These are phyloP conservation scores for Talaromyces piceae DNA, from an alignment of 2,329 filamentous ascomycete genomes.

Conservation along the genomic window DNA sequence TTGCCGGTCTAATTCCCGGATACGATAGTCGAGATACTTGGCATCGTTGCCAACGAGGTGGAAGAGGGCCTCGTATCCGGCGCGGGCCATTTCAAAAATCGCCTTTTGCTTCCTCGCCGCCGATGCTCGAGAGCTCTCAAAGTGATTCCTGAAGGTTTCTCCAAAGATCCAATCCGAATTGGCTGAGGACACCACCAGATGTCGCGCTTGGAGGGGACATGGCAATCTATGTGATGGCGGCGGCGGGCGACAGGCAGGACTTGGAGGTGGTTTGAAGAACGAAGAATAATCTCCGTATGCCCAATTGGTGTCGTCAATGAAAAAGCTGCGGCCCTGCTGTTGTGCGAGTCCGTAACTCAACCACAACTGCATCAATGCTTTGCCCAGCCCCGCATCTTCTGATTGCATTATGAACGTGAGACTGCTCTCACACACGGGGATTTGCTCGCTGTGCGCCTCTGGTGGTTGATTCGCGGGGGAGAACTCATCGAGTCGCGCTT, in stretches of 20 bases:
- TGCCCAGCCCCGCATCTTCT: slow-evolving; percentile 67
- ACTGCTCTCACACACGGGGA: slow-evolving; percentile 56
- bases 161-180: slow-evolving; percentile 61
- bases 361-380: slow-evolving; percentile 72
- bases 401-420: slow-evolving; percentile 74
- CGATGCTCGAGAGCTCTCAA: slow-evolving; percentile 43
- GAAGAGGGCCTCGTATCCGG: slow-evolving; percentile 69
- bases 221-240: slow-evolving; percentile 70
- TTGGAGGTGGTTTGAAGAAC: slow-evolving; percentile 63
- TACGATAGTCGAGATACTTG: slow-evolving; percentile 55
- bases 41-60: slow-evolving; percentile 59
- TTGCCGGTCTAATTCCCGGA: slow-evolving; percentile 47
- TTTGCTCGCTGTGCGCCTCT: background rate
- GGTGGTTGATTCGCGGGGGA: slow-evolving; percentile 40
- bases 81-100: slow-evolving; percentile 61
- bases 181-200: slow-evolving; percentile 65
- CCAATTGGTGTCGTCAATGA: slow-evolving; percentile 78
- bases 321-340: slow-evolving; percentile 67
- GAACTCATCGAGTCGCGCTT: slow-evolving; percentile 59
- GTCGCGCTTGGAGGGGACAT: slow-evolving; percentile 67
- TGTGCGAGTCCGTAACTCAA: slow-evolving; percentile 73
- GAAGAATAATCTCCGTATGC: slow-evolving; percentile 68
- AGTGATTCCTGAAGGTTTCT: slow-evolving; percentile 48
- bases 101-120: slow-evolving; percentile 48
- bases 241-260: slow-evolving; percentile 61